These are phyloP conservation scores for Vigna radiata DNA, from an alignment of 306 rosid species.

Conservation along the genomic window DNA sequence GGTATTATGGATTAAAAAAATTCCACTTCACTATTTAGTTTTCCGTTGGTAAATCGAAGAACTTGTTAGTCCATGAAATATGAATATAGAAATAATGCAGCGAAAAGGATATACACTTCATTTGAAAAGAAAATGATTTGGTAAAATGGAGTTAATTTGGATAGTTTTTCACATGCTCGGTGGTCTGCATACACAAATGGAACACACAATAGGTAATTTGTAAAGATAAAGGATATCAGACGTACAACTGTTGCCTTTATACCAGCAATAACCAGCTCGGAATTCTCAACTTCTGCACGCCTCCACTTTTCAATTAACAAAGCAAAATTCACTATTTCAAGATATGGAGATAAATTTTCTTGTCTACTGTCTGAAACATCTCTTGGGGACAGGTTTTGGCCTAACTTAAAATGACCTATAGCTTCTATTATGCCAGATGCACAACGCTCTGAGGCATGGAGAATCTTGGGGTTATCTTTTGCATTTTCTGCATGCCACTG, in stretches of 20 bases:
- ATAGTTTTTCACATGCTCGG: constrained; percentile 18
- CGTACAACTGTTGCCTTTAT: constrained; percentile 67
- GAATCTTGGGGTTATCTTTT: constrained; percentile 75
- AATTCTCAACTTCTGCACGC: constrained; percentile 79
- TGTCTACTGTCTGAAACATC: constrained; percentile 62
- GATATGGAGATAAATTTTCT: constrained; percentile 52
- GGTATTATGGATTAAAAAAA: neutral
- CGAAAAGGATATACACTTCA: neutral
- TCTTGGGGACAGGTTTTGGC: constrained; percentile 74
- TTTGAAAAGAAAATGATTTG: neutral
- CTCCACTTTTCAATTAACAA: constrained; percentile 84
- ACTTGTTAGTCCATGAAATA: constrained; percentile 23
- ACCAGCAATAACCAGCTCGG: constrained; percentile 58
- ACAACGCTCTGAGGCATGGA: constrained; percentile 95
- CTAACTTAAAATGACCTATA: constrained; percentile 84
- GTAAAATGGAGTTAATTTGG: constrained; percentile 21
- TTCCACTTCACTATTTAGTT: constrained; percentile 8
- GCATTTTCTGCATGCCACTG: constrained; percentile 91
- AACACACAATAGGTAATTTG: constrained; percentile 4
- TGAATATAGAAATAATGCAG: constrained; percentile 18
- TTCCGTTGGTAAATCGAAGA: constrained; percentile 32
- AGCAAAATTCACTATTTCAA: constrained; percentile 64
- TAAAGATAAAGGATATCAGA: constrained; percentile 45
- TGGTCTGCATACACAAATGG: neutral
- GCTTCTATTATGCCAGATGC: constrained; percentile 97